Conservation (phyloP, 2,329 filamentous ascomycete genomes). For the Fusarium denticulatum region DNA sequence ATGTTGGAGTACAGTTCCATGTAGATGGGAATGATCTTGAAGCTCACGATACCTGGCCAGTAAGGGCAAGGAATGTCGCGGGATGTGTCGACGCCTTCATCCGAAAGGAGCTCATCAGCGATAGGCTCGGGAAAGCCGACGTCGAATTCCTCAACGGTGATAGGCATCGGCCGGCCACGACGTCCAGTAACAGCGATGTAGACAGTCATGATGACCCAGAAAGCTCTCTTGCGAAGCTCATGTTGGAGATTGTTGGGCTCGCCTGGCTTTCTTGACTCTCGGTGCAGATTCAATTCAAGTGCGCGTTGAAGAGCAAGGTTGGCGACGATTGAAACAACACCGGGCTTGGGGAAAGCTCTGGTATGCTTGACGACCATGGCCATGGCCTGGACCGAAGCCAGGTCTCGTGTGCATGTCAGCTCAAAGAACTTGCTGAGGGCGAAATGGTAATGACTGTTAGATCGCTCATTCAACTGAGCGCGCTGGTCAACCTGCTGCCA, state of each 20-base stretch:
- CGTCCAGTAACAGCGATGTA: slow-evolving; percentile 77
- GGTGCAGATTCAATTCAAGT: slow-evolving; percentile 79
- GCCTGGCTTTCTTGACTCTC: slow-evolving; percentile 66
- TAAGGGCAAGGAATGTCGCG: slow-evolving; percentile 71
- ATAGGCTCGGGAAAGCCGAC: slow-evolving; percentile 78
- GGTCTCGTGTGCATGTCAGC: slow-evolving; percentile 67
- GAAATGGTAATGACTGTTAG: slow-evolving; percentile 83
- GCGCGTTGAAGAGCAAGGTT: slow-evolving; percentile 73
- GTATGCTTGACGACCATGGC: slow-evolving; percentile 77
- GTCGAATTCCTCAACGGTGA: slow-evolving; percentile 80
- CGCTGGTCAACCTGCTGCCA: slow-evolving; percentile 64
- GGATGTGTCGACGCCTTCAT: slow-evolving; percentile 68
- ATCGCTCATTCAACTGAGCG: slow-evolving; percentile 67
- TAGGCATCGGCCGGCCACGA: slow-evolving; percentile 79
- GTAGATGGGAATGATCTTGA: slow-evolving; percentile 72
- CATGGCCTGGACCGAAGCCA: slow-evolving; percentile 78
- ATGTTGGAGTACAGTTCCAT: slow-evolving; percentile 80
- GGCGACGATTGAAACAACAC: slow-evolving; percentile 75
- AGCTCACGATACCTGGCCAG: slow-evolving; percentile 71
- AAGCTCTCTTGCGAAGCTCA: slow-evolving; percentile 80
- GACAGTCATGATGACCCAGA: slow-evolving; percentile 77
- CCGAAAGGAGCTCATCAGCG: slow-evolving; percentile 74
- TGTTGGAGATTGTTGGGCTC: slow-evolving; percentile 68
- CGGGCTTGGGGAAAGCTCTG: slow-evolving; percentile 82
- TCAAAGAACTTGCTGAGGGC: slow-evolving; percentile 75